Evolutionary conservation across 163 green algal genomes (phyloP).

Genomic region (Chloroidium sp.): DNA sequence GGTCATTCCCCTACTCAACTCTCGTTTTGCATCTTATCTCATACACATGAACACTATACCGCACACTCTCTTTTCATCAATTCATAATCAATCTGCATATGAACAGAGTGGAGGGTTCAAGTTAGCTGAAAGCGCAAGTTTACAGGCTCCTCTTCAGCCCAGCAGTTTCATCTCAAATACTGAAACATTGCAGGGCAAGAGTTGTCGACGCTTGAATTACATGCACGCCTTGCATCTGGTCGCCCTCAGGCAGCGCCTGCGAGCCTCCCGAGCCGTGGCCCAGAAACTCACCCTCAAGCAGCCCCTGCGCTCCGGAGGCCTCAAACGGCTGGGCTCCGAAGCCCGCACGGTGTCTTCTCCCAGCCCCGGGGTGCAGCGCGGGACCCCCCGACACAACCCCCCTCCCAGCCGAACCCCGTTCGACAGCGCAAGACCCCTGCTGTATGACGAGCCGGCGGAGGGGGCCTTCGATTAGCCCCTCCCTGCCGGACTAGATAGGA

Average conservation of each 20-base stretch:
- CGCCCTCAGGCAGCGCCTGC: slow-evolving; percentile 4
- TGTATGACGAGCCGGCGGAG: too few species aligned
- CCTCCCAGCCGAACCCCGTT: too few species aligned
- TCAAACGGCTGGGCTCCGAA: too few species aligned
- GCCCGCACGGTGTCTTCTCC: too few species aligned
- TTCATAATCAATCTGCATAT: slow-evolving; percentile 1
- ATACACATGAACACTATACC: not conserved
- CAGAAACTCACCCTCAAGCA: too few species aligned
- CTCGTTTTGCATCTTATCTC: not conserved
- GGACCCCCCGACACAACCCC: too few species aligned
- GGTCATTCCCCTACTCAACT: not conserved
- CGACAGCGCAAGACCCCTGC: too few species aligned
- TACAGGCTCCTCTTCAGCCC: not conserved
- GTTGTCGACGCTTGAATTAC: slow-evolving; percentile 5
- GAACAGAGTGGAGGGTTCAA: not conserved
- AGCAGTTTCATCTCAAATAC: not conserved
- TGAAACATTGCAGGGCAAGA: slow-evolving; percentile 8
- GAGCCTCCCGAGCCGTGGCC: not conserved
- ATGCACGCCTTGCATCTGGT: slow-evolving; percentile 16
- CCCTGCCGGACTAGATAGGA: too few species aligned
- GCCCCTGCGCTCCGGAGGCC: too few species aligned
- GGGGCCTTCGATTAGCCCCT: too few species aligned
- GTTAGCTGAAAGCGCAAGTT: not conserved
- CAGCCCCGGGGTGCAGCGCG: too few species aligned
- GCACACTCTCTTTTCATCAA: not conserved